Evolutionary conservation across 2,329 filamentous ascomycete genomes (phyloP).

Genomic region (Diaporthe velutina): DNA sequence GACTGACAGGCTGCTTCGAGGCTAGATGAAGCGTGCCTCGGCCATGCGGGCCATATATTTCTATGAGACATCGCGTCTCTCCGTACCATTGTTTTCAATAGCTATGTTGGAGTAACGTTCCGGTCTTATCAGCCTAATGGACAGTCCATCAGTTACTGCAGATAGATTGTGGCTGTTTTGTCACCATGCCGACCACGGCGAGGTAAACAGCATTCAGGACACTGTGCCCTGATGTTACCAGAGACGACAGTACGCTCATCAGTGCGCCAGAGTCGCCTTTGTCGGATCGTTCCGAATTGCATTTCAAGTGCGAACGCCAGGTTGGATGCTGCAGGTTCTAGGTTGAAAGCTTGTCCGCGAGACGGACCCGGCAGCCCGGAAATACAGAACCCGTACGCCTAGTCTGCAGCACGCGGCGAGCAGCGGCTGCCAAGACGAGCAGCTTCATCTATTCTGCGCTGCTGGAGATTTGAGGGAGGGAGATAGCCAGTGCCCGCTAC

Average conservation of each 20-base stretch:
- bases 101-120: neutral
- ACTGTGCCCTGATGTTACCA: neutral
- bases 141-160: neutral
- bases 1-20: neutral
- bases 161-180: neutral
- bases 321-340: constrained; percentile 17
- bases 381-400: neutral
- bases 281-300: constrained; percentile 28
- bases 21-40: constrained; percentile 14
- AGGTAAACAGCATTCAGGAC: neutral
- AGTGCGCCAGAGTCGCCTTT: constrained; percentile 1
- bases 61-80: constrained; percentile 24
- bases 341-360: constrained; percentile 20
- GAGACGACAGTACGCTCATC: neutral
- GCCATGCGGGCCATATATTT: constrained; percentile 26
- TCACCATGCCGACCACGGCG: neutral
- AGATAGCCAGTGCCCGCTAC: neutral
- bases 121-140: constrained; percentile 16
- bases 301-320: constrained; percentile 13
- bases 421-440: constrained; percentile 25
- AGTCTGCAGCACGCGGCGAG: neutral
- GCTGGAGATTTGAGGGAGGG: constrained; percentile 20
- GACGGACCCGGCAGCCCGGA: constrained; percentile 13
- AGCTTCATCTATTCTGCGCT: constrained; percentile 20
- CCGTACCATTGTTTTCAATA: neutral